Conservation (phyloP, 2,329 filamentous ascomycete genomes). For the Xylaria sp. region DNA sequence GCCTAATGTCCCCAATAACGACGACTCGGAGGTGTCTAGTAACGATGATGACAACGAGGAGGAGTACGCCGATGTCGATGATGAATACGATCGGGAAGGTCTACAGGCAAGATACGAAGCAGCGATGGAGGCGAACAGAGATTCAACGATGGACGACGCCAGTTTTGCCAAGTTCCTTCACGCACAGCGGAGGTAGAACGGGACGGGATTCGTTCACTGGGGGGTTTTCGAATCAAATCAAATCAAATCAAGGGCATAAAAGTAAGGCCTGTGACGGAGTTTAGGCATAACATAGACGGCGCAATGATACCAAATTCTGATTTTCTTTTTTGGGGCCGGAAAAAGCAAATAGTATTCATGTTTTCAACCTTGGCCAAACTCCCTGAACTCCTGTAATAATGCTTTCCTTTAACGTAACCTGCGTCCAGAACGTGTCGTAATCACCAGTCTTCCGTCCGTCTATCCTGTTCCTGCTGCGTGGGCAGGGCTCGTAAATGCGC, state of each 20-base stretch:
- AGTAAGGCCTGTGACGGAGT: slow-evolving; percentile 15
- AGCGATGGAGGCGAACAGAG: slow-evolving; percentile 66
- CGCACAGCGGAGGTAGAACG: slow-evolving; percentile 45
- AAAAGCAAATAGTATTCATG: slow-evolving; percentile 11
- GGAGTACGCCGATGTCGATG: slow-evolving; percentile 62
- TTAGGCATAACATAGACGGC: slow-evolving; percentile 26
- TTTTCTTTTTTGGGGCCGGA: slow-evolving; percentile 15
- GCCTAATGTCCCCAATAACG: slow-evolving; percentile 45
- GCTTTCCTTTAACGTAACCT: not conserved
- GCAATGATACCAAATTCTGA: slow-evolving; percentile 37
- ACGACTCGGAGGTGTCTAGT: slow-evolving; percentile 54
- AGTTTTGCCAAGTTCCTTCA: slow-evolving; percentile 67
- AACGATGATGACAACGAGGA: slow-evolving; percentile 63
- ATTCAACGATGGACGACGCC: slow-evolving; percentile 59
- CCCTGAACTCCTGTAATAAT: slow-evolving; percentile 28
- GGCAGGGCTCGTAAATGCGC: not conserved
- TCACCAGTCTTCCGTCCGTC: not conserved
- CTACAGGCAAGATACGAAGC: slow-evolving; percentile 78
- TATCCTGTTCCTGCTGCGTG: not conserved
- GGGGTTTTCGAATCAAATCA: not conserved
- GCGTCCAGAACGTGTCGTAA: not conserved
- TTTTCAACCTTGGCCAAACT: slow-evolving; percentile 22
- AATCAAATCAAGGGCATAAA: not conserved
- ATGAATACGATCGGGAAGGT: slow-evolving; percentile 67
- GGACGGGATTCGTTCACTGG: not conserved